Base-by-base conservation (phyloP, 75 land plant species). In the Isoetes taiwanensis region DNA sequence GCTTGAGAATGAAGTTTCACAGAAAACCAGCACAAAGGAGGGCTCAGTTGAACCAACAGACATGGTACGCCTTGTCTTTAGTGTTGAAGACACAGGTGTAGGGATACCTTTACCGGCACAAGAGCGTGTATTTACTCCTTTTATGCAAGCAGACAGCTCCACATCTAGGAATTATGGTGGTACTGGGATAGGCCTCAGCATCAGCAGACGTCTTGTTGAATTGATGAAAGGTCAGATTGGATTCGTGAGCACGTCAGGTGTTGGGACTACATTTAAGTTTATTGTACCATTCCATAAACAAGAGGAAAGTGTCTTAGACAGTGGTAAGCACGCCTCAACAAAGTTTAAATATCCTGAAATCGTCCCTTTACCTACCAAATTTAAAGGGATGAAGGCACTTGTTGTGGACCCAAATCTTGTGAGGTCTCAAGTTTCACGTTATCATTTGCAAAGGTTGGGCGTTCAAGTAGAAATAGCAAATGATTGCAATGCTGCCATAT, bases 261-360 rank as follows among this genome's bases (percentile, higher is more conserved):
- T 84, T 54, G 95, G 95, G 41, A 78, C 91, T 61, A 88, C 95
- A 19, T 88, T 88, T 64, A 74, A 76, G 6, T 88, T 84, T 57
- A 84, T 76, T 56, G 80, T 66, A 9, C 59, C 42, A 68, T 74
- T 32, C 61, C 75, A 41, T 50, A 39, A 10, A 71, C 61, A 41
- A 26, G 60, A 38, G 19, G 57, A 26, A 2, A 57, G 29, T 30
- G 32, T 65, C 20, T 60, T 41, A 33, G 42, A 64, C 19, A 60
- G 30, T 54, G 58, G 63, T 16, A 27, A 41, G 28, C 30, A 26
- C 21, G 32, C 34, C 10, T 28, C 55, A 16, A 17, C 31, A 17
- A 71, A 72, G 23, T 32, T 33, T 2, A 67, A 68, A 33, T 17
- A 71, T 31, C 30, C 53, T 34, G 80, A 75, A 37, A 56, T 57